phyloP scores from a whole-genome alignment of 345 rosid species.

The Gossypium herbaceum region DNA sequence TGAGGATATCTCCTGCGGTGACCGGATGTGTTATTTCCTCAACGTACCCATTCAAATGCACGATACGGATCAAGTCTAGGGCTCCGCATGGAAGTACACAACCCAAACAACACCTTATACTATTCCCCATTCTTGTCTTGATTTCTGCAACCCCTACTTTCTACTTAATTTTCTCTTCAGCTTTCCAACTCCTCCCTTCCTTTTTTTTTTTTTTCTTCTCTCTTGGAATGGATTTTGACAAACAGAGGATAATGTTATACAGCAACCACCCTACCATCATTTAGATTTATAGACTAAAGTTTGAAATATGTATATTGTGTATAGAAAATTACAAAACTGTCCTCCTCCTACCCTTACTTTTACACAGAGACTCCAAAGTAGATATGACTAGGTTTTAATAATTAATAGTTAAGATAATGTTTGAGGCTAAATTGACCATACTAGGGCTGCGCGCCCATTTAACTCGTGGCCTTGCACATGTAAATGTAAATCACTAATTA shows the following conservation, averaged over 20 bases:
- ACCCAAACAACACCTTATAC: slow-evolving; percentile 83
- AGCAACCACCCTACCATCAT: slow-evolving; percentile 22
- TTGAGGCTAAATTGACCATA: no score
- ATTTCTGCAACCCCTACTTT: background rate
- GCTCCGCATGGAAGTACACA: slow-evolving; percentile 97
- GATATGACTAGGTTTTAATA: background rate
- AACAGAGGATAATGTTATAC: slow-evolving; percentile 20
- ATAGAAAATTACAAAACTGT: slow-evolving; percentile 7
- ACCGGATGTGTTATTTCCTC: slow-evolving; percentile 72
- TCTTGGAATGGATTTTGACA: slow-evolving; percentile 2
- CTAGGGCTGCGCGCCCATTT: no score
- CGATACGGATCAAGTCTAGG: slow-evolving; percentile 85
- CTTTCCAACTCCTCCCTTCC: background rate
- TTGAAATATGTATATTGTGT: background rate
- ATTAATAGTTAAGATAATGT: background rate
- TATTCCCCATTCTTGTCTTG: slow-evolving; percentile 62
- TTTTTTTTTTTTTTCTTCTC: background rate
- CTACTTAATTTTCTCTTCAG: background rate
- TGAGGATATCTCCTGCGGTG: slow-evolving; percentile 78
- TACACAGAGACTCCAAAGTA: background rate
- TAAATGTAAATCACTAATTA: no score
- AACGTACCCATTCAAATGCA: slow-evolving; percentile 76
- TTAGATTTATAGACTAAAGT: background rate
- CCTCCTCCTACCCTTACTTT: background rate
- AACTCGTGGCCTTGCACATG: no score